These are phyloP conservation scores for Cutaneotrichosporon sp. DNA, from an alignment of 1,284 basidiomycete genomes.

Conservation along the genomic window DNA sequence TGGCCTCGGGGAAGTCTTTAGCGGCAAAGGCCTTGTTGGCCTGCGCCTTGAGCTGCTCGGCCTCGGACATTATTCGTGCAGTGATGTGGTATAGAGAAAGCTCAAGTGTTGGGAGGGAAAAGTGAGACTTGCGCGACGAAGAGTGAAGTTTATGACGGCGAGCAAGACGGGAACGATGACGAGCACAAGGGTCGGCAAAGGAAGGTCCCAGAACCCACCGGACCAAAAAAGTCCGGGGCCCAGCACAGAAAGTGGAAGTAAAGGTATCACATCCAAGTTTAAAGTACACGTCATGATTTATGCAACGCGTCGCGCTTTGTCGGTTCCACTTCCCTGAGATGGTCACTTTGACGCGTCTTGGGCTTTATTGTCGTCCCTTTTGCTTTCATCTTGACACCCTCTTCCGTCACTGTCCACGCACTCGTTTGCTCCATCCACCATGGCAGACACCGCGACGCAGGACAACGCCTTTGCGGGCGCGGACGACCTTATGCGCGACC, in stretches of 20 bases:
- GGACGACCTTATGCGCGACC: conserved; percentile 69
- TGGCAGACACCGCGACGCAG: conserved; percentile 37
- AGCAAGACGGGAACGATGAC: neutral
- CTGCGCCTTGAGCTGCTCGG: conserved; percentile 71
- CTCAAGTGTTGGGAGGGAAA: too few relatives aligned
- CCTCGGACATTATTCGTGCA: conserved; percentile 26
- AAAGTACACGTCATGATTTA: neutral
- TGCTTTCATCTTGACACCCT: neutral
- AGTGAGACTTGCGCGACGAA: neutral
- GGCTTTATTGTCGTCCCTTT: neutral
- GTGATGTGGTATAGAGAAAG: too few relatives aligned
- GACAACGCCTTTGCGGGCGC: conserved; percentile 39
- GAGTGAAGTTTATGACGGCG: neutral
- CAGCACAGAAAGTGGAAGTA: neutral
- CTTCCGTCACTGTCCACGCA: neutral
- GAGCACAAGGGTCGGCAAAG: neutral
- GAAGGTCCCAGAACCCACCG: conserved; percentile 3
- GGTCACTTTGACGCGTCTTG: conserved; percentile 2
- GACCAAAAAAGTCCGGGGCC: neutral
- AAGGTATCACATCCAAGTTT: neutral
- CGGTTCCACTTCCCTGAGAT: neutral
- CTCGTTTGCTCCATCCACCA: conserved; percentile 12
- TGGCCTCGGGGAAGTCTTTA: conserved; percentile 85
- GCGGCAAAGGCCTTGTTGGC: conserved; percentile 95
- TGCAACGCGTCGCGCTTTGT: neutral